These are phyloP conservation scores for Vitis rupestris DNA, from an alignment of 164 flowering plant species.

Conservation along the genomic window DNA sequence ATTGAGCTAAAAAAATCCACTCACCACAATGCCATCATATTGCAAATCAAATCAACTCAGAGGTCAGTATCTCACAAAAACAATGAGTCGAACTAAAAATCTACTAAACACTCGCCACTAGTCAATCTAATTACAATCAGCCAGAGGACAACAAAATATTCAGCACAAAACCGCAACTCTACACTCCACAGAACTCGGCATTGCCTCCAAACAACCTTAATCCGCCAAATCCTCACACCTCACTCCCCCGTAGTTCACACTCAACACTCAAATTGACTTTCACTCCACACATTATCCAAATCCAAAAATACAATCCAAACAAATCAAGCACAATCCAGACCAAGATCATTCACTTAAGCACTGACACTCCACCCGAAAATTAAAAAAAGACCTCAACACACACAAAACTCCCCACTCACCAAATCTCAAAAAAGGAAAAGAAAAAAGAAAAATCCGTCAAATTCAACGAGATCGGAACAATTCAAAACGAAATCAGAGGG, in stretches of 20 bases:
- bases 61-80: no score
- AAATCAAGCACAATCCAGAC: no score
- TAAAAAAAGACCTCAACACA: no score
- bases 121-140: slow-evolving; percentile 23
- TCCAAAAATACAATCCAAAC: slow-evolving; percentile 3
- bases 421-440: neutral
- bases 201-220: slow-evolving; percentile 15
- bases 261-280: neutral
- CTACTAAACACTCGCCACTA: no score
- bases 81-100: no score
- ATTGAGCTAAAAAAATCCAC: no score
- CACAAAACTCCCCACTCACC: slow-evolving; percentile 3
- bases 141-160: slow-evolving; percentile 50
- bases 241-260: neutral
- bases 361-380: no score
- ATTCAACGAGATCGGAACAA: neutral
- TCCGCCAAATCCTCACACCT: slow-evolving; percentile 9
- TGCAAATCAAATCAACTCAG: no score
- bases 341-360: no score
- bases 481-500: no score
- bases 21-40: no score
- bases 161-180: slow-evolving; percentile 17
- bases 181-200: slow-evolving; percentile 26
- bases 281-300: slow-evolving; percentile 8
- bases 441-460: neutral